Evolutionary conservation across 2,329 filamentous ascomycete species (phyloP).

Genomic region (Aspergillus ustus): DNA sequence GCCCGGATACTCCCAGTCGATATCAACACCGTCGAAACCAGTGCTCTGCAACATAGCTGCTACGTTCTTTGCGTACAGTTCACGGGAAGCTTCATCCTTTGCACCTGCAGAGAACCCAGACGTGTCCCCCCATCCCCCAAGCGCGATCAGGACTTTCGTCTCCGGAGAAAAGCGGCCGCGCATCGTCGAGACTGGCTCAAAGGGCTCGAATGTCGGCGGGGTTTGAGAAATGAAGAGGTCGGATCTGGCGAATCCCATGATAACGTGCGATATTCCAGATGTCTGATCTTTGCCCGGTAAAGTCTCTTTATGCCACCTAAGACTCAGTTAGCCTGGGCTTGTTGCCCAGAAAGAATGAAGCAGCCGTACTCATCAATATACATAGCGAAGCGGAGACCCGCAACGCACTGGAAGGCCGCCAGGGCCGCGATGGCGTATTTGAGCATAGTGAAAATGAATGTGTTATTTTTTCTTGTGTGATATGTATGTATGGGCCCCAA

Average conservation of each 20-base stretch:
- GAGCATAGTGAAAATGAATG: constrained; percentile 27
- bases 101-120: constrained; percentile 65
- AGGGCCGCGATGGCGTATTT: constrained; percentile 35
- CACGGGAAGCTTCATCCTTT: constrained; percentile 55
- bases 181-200: constrained; percentile 57
- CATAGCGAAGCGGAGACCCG: constrained; percentile 44
- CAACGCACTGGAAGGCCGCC: constrained; percentile 35
- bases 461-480: background rate
- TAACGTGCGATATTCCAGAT: constrained; percentile 57
- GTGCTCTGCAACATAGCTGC: constrained; percentile 64
- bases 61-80: constrained; percentile 67
- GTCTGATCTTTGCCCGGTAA: constrained; percentile 43
- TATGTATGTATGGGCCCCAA: background rate
- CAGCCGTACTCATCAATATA: constrained; percentile 53
- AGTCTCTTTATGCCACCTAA: constrained; percentile 47
- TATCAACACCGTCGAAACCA: constrained; percentile 70
- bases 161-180: constrained; percentile 57
- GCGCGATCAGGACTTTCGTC: constrained; percentile 70
- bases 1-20: constrained; percentile 69
- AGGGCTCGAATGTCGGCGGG: constrained; percentile 55
- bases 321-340: constrained; percentile 11
- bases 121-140: constrained; percentile 76
- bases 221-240: constrained; percentile 55
- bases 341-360: constrained; percentile 15
- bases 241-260: constrained; percentile 60